These are phyloP conservation scores for Fusarium avenaceum DNA, from an alignment of 2,329 filamentous ascomycete species.

Conservation along the genomic window DNA sequence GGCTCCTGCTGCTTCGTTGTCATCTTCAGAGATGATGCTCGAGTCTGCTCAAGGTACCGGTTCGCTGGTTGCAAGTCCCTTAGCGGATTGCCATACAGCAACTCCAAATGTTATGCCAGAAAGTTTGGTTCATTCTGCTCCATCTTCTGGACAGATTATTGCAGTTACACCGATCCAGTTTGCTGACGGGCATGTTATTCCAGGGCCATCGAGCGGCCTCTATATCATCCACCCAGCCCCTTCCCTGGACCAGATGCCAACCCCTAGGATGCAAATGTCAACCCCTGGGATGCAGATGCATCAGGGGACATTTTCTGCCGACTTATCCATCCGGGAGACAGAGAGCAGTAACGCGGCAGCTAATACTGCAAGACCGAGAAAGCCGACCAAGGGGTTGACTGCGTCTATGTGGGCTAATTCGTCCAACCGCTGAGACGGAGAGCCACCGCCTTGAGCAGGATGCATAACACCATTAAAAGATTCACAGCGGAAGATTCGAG, in stretches of 20 bases:
- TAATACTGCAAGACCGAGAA: constrained; percentile 10
- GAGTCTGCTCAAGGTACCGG: background rate
- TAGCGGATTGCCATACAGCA: background rate
- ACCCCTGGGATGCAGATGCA: background rate
- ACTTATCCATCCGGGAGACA: constrained; percentile 1
- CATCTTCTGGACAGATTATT: constrained; percentile 32
- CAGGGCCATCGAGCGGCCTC: constrained; percentile 36
- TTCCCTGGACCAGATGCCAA: background rate
- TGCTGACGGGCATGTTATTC: constrained; percentile 35
- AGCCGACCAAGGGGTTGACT: constrained; percentile 31
- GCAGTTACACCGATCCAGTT: constrained; percentile 36
- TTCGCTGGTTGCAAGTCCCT: background rate
- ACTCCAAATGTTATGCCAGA: background rate
- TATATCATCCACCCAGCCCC: constrained; percentile 21
- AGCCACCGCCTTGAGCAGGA: background rate
- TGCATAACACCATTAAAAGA: background rate
- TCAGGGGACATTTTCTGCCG: background rate
- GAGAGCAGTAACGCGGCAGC: background rate
- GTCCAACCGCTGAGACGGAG: background rate
- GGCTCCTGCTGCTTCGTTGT: background rate
- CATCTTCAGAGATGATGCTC: background rate
- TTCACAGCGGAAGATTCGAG: background rate
- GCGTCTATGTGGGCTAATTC: constrained; percentile 45
- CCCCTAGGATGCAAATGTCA: background rate
- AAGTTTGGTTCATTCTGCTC: background rate